These are phyloP conservation scores for Triglochin maritima DNA, from an alignment of 106 monocot species.

Conservation along the genomic window DNA sequence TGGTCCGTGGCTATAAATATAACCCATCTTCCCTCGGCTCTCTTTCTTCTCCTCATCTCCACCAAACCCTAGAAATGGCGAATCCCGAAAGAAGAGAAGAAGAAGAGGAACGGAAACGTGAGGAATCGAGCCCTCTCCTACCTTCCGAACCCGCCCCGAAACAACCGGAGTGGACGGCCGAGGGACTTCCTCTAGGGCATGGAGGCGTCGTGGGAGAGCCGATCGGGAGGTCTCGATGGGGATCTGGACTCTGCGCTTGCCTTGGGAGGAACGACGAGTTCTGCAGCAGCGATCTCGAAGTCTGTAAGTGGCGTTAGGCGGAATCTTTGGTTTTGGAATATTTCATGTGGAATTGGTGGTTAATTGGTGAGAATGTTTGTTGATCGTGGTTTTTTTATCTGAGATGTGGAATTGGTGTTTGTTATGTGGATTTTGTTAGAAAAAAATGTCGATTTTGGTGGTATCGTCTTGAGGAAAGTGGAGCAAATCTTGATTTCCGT, in stretches of 20 bases:
- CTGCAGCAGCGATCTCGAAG: slow-evolving; percentile 93
- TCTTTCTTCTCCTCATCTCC: too few relatives aligned
- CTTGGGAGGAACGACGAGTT: slow-evolving; percentile 77
- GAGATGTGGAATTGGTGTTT: too few relatives aligned
- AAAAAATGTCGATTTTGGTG: neutral
- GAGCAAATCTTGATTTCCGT: too few relatives aligned
- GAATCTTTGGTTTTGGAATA: too few relatives aligned
- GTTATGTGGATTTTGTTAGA: neutral
- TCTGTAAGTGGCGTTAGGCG: slow-evolving; percentile 71
- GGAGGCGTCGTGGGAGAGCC: slow-evolving; percentile 36
- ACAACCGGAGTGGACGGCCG: slow-evolving; percentile 26
- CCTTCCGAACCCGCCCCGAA: neutral
- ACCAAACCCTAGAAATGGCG: too few relatives aligned
- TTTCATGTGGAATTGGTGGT: too few relatives aligned
- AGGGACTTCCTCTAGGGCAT: slow-evolving; percentile 33
- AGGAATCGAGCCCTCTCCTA: neutral
- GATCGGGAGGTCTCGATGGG: slow-evolving; percentile 37
- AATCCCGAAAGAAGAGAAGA: too few relatives aligned
- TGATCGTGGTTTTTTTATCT: too few relatives aligned
- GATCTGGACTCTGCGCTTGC: slow-evolving; percentile 54
- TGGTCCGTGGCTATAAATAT: too few relatives aligned
- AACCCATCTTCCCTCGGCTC: too few relatives aligned
- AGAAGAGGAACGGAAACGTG: neutral
- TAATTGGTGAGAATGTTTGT: too few relatives aligned
- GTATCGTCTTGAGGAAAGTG: neutral